Evolutionary conservation across 169 alveolate species (phyloP), one percentile per base, ranked within the genome.

Genomic region (Eimeria falciformis): DNA sequence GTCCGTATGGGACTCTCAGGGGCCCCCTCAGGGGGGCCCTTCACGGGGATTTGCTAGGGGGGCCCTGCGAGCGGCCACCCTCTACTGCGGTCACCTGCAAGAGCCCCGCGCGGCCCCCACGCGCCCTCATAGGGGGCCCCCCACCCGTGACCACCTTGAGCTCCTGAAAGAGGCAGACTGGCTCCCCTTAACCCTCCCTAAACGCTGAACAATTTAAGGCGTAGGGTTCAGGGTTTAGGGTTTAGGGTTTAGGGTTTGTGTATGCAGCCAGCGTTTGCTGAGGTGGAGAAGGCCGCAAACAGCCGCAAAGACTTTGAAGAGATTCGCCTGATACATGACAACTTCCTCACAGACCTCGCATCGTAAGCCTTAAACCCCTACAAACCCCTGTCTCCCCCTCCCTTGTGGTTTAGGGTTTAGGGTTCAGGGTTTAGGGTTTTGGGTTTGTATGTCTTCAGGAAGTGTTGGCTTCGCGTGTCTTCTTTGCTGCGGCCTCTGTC

Each of bases 401-500:
- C 58, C 14, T 50, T 7, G 58, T 50, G 77, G 77, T 66, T 66
- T 66, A 66, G 77, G 43, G 77, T 66, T 12, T 25, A 9, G 37
- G 77, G 77, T 58, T 58, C n/a, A 58, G 77, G 77, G 40, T 29
- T 9, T 5, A 66, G 77, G 77, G 77, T 25, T 9, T 66, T 25
- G 77, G 37, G 82, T 29, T 58, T 58, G 71, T 21, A 5, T n/a
- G n/a, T n/a, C 27, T 21, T 9, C 71, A 82, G 90, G n/a, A 65
- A 50, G 75, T 85, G 92, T 73, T 85, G 92, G 92, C 92, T 85
- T 56, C 83, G 92, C 3, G 84, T 85, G 23, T 85, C 92, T 18
- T 85, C 92, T 25, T 73, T 85, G 9, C 69, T 85, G 43, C 83
- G 92, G 45, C 92, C 92, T 25, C 62, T 85, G 47, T 53, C 68